These are phyloP conservation scores for Lignosus rhinocerotis DNA, from an alignment of 1,284 basidiomycete species.

Conservation along the genomic window DNA sequence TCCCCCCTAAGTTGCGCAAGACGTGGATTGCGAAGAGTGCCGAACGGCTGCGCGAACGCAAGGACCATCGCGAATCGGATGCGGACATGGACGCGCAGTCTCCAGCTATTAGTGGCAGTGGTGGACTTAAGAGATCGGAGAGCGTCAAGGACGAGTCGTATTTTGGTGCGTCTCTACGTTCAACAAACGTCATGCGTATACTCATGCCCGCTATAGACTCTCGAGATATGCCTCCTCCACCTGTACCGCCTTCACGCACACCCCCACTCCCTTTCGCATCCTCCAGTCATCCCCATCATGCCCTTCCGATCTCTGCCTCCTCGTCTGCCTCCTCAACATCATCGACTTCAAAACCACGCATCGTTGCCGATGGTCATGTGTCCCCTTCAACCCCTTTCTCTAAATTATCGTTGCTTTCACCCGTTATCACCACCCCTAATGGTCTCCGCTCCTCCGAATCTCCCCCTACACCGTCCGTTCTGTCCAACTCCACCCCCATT, in stretches of 20 bases:
- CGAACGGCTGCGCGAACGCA: slow-evolving; percentile 30
- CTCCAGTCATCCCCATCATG: slow-evolving; percentile 26
- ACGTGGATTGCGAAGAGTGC: slow-evolving; percentile 41
- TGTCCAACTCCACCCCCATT: background rate
- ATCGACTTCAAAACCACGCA: slow-evolving; percentile 13
- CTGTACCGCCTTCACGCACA: slow-evolving; percentile 42
- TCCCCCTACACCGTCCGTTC: background rate
- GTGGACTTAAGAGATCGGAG: slow-evolving; percentile 4
- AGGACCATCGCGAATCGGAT: background rate
- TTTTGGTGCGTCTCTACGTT: slow-evolving; percentile 14
- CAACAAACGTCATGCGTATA: background rate
- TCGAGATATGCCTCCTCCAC: slow-evolving; percentile 48
- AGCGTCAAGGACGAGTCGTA: slow-evolving; percentile 15
- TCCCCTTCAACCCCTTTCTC: slow-evolving; percentile 42
- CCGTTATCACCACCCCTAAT: slow-evolving; percentile 19
- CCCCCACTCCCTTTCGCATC: slow-evolving; percentile 33
- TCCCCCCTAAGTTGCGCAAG: slow-evolving; percentile 70
- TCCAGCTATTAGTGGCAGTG: background rate
- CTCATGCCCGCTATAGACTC: slow-evolving; percentile 23
- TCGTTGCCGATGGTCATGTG: slow-evolving; percentile 14
- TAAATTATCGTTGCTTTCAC: slow-evolving; percentile 38
- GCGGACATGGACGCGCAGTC: background rate
- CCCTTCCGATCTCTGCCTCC: slow-evolving; percentile 31
- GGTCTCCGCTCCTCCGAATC: background rate
- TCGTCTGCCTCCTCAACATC: slow-evolving; percentile 25